Percentiles rank a stretch among this genome's conserved stretches.
phyloP scores from a whole-genome alignment of 208 protist genomes.

The Trypanosoma conorhini region DNA sequence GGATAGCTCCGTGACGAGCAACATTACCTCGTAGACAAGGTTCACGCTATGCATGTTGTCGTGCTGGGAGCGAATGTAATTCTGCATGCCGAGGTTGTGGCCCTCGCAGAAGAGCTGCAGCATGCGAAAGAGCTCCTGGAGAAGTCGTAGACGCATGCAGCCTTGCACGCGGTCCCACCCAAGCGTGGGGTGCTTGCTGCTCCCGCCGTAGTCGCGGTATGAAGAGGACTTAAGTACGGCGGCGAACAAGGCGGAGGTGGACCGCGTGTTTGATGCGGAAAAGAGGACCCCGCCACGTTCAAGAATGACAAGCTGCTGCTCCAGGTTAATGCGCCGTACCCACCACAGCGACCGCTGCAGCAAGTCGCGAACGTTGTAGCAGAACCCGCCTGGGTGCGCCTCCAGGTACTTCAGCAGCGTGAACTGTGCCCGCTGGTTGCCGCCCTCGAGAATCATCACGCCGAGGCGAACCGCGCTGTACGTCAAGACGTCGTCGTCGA shows the following conservation, averaged over 20 bases:
- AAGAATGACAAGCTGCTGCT: slow-evolving; percentile 68
- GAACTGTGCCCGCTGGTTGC: slow-evolving; percentile 68
- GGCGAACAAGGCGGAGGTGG: slow-evolving; percentile 14
- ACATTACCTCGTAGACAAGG: slow-evolving; percentile 78
- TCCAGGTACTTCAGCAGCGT: slow-evolving; percentile 61
- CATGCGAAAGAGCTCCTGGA: slow-evolving; percentile 75
- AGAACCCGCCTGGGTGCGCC: slow-evolving; percentile 72
- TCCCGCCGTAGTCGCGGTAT: background rate
- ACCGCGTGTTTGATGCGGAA: slow-evolving; percentile 1
- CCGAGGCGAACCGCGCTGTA: slow-evolving; percentile 64
- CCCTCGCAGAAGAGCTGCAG: slow-evolving; percentile 94
- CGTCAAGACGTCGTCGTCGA: slow-evolving; percentile 62
- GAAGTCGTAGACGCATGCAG: slow-evolving; percentile 42
- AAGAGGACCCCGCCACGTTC: slow-evolving; percentile 35
- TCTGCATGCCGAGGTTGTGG: slow-evolving; percentile 85
- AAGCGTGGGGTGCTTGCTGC: slow-evolving; percentile 14
- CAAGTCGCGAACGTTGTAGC: slow-evolving; percentile 64
- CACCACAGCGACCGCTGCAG: slow-evolving; percentile 47
- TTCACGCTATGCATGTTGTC: slow-evolving; percentile 85
- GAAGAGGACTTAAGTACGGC: slow-evolving; percentile 4
- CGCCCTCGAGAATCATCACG: slow-evolving; percentile 71
- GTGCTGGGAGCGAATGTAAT: slow-evolving; percentile 87
- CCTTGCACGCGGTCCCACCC: slow-evolving; percentile 64
- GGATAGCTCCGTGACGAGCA: slow-evolving; percentile 58
- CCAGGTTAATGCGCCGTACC: slow-evolving; percentile 49